Conservation (phyloP, 768 basidiomycete species). For the Pulveroboletus sp. region DNA sequence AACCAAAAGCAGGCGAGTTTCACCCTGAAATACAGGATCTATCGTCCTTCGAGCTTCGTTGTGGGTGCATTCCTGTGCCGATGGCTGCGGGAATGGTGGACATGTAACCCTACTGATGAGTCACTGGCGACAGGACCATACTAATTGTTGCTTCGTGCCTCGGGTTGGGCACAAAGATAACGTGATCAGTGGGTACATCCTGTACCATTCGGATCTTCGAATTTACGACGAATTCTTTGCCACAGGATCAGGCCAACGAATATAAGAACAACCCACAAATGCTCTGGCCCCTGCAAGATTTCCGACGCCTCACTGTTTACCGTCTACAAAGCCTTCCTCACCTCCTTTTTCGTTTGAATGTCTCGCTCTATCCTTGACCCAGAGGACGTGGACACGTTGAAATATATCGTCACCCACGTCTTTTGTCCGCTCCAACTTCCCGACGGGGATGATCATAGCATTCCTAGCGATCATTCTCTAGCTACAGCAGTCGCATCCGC, state of each 20-base stretch:
- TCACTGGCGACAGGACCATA: no score
- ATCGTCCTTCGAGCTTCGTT: neutral
- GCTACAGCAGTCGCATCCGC: conserved; percentile 16
- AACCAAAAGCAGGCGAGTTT: no score
- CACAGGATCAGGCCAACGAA: no score
- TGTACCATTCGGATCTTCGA: no score
- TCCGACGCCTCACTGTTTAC: neutral
- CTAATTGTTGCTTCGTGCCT: no score
- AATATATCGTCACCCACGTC: conserved; percentile 37
- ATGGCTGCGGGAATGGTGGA: neutral
- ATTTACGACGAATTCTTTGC: no score
- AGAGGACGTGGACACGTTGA: neutral
- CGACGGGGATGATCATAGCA: conserved; percentile 27
- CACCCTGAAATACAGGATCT: no score
- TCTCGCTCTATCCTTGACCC: neutral
- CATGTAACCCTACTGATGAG: no score
- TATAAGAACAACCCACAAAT: neutral
- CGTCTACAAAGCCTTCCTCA: no score
- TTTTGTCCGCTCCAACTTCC: conserved; percentile 40
- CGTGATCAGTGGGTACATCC: no score
- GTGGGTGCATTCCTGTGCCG: neutral
- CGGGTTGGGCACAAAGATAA: no score
- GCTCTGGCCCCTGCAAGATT: neutral
- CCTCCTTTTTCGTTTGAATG: neutral
- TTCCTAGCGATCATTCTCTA: conserved; percentile 24